Percentiles rank a stretch among this genome's conserved stretches.
phyloP scores from a whole-genome alignment of 2,329 filamentous ascomycete species.

The Paraconiothyrium brasiliense region DNA sequence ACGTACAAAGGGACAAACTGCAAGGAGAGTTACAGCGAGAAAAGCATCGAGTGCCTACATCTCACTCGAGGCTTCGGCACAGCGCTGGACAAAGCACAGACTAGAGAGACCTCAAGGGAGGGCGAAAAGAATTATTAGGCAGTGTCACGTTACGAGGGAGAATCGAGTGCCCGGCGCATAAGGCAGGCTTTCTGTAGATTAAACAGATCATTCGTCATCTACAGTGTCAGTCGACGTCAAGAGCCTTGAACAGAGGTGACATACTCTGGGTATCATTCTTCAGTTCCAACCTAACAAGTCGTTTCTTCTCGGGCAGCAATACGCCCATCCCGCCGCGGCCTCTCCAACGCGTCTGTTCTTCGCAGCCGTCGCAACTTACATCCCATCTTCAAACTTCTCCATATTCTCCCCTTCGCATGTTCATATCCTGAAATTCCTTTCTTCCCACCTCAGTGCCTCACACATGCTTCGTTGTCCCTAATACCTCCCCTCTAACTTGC shows the following conservation, averaged over 20 bases:
- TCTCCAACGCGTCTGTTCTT: background rate
- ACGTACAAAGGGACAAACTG: background rate
- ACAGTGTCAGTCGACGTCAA: constrained; percentile 24
- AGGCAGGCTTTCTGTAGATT: constrained; percentile 4
- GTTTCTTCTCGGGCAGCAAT: background rate
- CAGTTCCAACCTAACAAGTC: constrained; percentile 20
- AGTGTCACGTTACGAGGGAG: background rate
- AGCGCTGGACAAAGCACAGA: background rate
- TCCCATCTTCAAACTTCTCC: background rate
- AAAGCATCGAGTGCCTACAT: no score
- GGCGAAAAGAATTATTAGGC: background rate
- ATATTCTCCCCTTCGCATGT: background rate
- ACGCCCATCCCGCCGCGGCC: background rate
- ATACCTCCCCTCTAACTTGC: constrained; percentile 83
- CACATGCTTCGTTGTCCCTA: constrained; percentile 83
- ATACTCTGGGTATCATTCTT: constrained; percentile 30
- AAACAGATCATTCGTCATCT: constrained; percentile 21
- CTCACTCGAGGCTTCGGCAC: background rate
- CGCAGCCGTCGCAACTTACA: background rate
- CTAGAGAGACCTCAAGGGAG: background rate
- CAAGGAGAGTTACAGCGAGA: background rate
- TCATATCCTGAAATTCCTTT: background rate
- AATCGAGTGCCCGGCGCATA: no score
- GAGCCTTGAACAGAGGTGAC: constrained; percentile 17
- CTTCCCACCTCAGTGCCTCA: constrained; percentile 25